Percentiles rank a stretch among this genome's conserved stretches.
Evolutionary conservation across 1,139 yeast genomes (phyloP).

Genomic region (Candida neerlandica): DNA sequence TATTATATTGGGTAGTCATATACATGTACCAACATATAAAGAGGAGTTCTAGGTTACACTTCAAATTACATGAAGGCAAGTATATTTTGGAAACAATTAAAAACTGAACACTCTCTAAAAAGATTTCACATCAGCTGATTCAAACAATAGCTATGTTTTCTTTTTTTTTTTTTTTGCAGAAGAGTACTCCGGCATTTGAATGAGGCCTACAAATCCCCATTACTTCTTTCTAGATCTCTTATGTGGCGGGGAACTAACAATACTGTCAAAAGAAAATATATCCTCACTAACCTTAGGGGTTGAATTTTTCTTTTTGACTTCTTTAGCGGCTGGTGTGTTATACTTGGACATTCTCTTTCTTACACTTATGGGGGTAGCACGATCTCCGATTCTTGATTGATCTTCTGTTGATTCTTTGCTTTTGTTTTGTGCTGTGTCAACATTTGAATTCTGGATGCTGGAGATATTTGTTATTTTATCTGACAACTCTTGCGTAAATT

Average conservation of each 20-base stretch:
- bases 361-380: background rate
- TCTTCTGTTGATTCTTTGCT: background rate
- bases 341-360: background rate
- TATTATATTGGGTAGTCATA: no score
- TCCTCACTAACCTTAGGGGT: background rate
- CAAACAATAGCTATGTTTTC: no score
- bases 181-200: no score
- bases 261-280: background rate
- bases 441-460: background rate
- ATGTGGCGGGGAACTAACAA: slow-evolving; percentile 1
- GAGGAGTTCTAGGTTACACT: no score
- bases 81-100: no score
- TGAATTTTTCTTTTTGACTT: background rate
- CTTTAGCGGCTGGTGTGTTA: background rate
- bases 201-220: background rate
- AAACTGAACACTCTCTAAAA: no score
- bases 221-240: slow-evolving; percentile 3
- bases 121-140: no score
- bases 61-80: no score
- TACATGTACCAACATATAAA: no score
- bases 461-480: background rate
- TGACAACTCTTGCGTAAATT: background rate
- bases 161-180: no score
- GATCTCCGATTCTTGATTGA: background rate
- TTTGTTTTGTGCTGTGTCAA: background rate